These are phyloP conservation scores for Eimeria sp. DNA, from an alignment of 169 alveolate species.

Conservation along the genomic window DNA sequence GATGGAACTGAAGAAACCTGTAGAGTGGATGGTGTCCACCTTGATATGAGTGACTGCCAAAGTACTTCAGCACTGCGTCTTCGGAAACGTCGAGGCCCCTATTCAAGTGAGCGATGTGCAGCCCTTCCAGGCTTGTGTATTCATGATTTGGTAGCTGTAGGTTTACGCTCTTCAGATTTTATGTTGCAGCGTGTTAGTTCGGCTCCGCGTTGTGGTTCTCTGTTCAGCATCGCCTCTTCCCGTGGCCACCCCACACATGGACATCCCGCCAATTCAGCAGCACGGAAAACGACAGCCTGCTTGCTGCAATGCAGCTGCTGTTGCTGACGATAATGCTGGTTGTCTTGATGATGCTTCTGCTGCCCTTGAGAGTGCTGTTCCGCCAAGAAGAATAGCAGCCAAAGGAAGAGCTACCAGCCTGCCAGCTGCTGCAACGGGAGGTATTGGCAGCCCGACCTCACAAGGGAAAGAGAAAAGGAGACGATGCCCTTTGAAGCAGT, in stretches of 20 bases:
- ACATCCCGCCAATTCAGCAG: not conserved
- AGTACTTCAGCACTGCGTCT: conserved; percentile 23
- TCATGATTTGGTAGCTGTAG: not conserved
- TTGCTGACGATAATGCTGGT: not conserved
- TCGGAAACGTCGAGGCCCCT: conserved; percentile 55
- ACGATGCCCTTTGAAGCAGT: conserved; percentile 20
- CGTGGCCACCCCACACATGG: conserved; percentile 11
- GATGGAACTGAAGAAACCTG: not conserved
- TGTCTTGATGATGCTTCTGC: not conserved
- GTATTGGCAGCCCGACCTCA: conserved; percentile 27
- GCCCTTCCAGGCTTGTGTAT: not conserved
- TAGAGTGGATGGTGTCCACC: not conserved
- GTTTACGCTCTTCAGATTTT: not conserved
- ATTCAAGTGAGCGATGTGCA: conserved; percentile 17
- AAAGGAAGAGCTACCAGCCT: not conserved
- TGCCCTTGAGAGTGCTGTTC: conserved; percentile 2
- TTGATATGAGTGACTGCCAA: not conserved
- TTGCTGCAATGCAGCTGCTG: conserved; percentile 1
- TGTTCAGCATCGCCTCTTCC: conserved; percentile 54
- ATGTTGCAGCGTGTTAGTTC: not conserved
- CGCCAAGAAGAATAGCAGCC: conserved; percentile 1
- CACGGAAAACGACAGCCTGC: conserved; percentile 1
- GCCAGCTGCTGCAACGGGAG: conserved; percentile 23
- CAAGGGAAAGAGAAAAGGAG: conserved; percentile 35
- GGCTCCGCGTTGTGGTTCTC: not conserved